These are phyloP conservation scores for Claviceps digitariae DNA, from an alignment of 2,329 filamentous ascomycete genomes.

Conservation along the genomic window DNA sequence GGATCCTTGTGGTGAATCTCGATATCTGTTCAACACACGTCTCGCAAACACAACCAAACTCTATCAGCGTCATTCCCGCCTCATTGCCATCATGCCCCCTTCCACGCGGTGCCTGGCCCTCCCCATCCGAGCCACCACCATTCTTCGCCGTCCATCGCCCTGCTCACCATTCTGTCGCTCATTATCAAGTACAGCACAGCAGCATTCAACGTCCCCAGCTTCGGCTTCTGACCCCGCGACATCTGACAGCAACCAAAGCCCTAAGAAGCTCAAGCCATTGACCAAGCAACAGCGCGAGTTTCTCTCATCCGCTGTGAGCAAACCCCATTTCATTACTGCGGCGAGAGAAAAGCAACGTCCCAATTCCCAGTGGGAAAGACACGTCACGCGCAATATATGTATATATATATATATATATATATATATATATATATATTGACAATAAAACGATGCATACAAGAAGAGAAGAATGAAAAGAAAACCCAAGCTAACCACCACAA, in stretches of 20 bases:
- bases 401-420: too few relatives aligned
- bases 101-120: constrained; percentile 8
- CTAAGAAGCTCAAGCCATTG: constrained; percentile 36
- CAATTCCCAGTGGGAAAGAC: too few relatives aligned
- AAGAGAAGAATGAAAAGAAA: not conserved
- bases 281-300: constrained; percentile 59
- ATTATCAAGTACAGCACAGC: constrained; percentile 6
- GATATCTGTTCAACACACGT: not conserved
- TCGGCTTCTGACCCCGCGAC: not conserved
- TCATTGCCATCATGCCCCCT: constrained; percentile 8
- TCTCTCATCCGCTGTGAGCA: constrained; percentile 55
- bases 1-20: not conserved
- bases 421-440: too few relatives aligned
- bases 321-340: not conserved
- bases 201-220: not conserved
- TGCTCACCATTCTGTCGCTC: constrained; percentile 3
- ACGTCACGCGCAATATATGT: too few relatives aligned
- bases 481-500: not conserved
- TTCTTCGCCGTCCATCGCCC: not conserved
- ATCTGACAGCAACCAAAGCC: not conserved
- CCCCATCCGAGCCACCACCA: constrained; percentile 4
- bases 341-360: too few relatives aligned
- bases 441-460: too few relatives aligned
- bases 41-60: not conserved
- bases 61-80: not conserved